Conservation (phyloP, 352 stramenopile genomes). For the Pythium plurisporium region DNA sequence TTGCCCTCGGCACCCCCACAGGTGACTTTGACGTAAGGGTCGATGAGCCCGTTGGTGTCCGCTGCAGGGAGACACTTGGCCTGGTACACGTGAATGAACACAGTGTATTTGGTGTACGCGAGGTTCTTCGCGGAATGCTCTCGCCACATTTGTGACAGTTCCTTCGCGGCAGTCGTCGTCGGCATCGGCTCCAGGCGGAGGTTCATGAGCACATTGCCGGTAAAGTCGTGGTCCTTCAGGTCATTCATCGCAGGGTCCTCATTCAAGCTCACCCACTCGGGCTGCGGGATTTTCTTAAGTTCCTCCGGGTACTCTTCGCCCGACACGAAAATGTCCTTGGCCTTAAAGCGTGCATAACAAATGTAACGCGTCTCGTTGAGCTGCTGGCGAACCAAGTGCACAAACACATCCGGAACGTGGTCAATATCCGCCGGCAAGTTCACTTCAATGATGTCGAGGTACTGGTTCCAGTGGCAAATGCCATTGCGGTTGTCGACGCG, state of each 20-base stretch:
- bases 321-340: conserved; percentile 55
- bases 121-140: conserved; percentile 50
- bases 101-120: conserved; percentile 70
- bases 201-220: conserved; percentile 79
- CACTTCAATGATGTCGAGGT: conserved; percentile 52
- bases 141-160: conserved; percentile 46
- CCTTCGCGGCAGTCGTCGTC: conserved; percentile 28
- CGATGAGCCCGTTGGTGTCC: conserved; percentile 68
- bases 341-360: conserved; percentile 76
- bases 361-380: conserved; percentile 61
- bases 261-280: conserved; percentile 66
- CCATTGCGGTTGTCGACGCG: conserved; percentile 60
- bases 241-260: conserved; percentile 81
- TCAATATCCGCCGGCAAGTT: conserved; percentile 62
- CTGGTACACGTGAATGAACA: conserved; percentile 85
- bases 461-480: conserved; percentile 79
- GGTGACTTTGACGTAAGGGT: conserved; percentile 84
- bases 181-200: conserved; percentile 47
- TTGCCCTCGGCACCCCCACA: conserved; percentile 69
- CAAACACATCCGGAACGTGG: conserved; percentile 76
- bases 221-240: conserved; percentile 79
- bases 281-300: conserved; percentile 32
- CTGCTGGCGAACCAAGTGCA: conserved; percentile 60
- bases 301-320: conserved; percentile 26
- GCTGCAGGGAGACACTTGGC: conserved; percentile 61